Evolutionary conservation across 2,329 filamentous ascomycete species (phyloP), one percentile per base, ranked within the genome.

Genomic region (Fusarium keratoplasticum): DNA sequence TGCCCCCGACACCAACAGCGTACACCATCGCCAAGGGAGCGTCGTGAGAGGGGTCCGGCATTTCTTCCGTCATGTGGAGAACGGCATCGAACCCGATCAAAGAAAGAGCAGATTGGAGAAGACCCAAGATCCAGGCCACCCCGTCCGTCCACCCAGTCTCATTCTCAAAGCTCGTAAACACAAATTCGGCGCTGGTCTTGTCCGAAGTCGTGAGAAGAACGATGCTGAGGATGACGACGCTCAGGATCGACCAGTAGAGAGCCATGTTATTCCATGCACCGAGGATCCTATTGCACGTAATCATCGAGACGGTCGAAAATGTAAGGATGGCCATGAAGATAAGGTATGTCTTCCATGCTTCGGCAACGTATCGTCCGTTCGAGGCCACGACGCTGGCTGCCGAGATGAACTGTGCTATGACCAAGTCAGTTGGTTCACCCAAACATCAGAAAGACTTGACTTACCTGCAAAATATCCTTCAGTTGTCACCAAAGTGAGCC

Each of bases 41-140:
- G 50, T 87, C 84, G 7, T 80, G 70, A 1, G 81, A 69, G 1
- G 85, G 85, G 4, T 76, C 76, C 1, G 84, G 85, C 82, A 87
- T 86, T 69, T 87, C 86, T 69, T 87, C 85, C 8, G 83, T 83
- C 80, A 87, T 82, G 61, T 87, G 85, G 6, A 85, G 74, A 6
- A 83, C 82, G 8, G 82, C 85, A 65, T 87, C 86, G 66, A 86
- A 87, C 16, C 84, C 85, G 11, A 81, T 82, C 5, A 83, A 76
- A 18, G 79, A 80, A 0, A 82, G 64, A 0, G 80, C 80, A 0
- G 79, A 83, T 74, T 85, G 86, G 1, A 87, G 76, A 3, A 87
- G 78, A 0, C 86, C 86, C 2, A 87, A 76, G 16, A 87, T 82
- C 86, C 86, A 88, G 0, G 86, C 80, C 18, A 87, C 78, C 1